Evolutionary conservation across 495 filamentous ascomycete genomes (phyloP), one percentile per base, ranked within the genome.

Genomic region (Parathielavia appendiculata): DNA sequence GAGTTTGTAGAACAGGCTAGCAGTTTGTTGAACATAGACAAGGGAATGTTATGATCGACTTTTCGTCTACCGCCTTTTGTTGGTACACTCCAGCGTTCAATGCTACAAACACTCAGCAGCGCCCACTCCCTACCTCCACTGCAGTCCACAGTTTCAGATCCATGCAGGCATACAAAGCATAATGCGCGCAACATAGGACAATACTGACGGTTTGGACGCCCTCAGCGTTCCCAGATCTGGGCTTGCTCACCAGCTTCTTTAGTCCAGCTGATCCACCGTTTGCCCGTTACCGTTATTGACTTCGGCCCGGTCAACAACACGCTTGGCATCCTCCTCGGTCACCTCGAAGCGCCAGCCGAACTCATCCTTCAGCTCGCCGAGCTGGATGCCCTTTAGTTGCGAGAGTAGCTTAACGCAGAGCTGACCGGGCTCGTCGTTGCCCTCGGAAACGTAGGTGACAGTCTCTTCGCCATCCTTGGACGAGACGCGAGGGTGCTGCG

Each of bases 381-480:
- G 75, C 72, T 98, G 92, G 52, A 97, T 92, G 0, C 84, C 91
- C 71, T 93, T 87, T 23, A 97, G 76, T 40, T 83, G 85, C n/a
- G 78, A 72, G 40, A 96, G 69, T 9, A 98, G 76, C 69, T 83
- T 83, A 9, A 82, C 57, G 59, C 83, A 90, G 9, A 86, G 76
- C 56, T 84, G 81, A 1, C 91, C 92, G 1, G 84, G 80, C 50
- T 92, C 82, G 46, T 85, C 83, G n/a, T 76, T 71, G 8, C 71
- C 72, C 0, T 83, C 82, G 23, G 76, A 70, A n/a, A 83, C 78
- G 62, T 86, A 92, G 0, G 70, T 73, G 61, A 92, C 83, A 23
- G 80, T 87, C 59, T 92, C 86, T n/a, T 74, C 70, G 11, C 66
- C 66, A 45, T 66, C 64, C 6, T 65, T 63, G 51, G 62, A 40